These are phyloP conservation scores for Stephania yunnanensis DNA, from an alignment of 164 flowering plant species.

Conservation along the genomic window DNA sequence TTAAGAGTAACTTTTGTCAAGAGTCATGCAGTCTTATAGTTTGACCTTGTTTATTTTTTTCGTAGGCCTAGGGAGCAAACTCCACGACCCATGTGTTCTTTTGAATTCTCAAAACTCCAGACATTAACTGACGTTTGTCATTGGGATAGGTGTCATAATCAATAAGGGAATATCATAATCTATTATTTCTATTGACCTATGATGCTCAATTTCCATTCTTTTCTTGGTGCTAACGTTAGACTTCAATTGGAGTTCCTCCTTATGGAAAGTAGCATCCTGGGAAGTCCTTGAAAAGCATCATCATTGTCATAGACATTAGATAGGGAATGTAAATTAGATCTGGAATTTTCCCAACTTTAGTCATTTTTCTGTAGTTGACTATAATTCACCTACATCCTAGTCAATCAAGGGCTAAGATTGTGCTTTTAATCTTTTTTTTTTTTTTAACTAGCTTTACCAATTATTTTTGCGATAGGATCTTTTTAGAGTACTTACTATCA, in stretches of 20 bases:
- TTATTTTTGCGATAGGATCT: background rate
- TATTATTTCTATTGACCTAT: no score
- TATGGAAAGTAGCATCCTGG: background rate
- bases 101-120: background rate
- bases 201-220: background rate
- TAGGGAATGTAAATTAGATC: background rate
- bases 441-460: background rate
- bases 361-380: background rate
- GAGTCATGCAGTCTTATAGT: background rate
- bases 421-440: background rate
- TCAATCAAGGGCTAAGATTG: background rate
- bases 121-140: background rate
- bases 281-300: background rate
- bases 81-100: background rate
- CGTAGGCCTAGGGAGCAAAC: background rate
- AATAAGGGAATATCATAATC: no score
- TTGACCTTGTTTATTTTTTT: background rate
- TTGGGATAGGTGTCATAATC: background rate
- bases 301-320: background rate
- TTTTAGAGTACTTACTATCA: slow-evolving; percentile 8
- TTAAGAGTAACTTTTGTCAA: background rate
- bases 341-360: background rate
- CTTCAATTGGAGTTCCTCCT: background rate
- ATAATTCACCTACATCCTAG: background rate
- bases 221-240: background rate